Conservation (phyloP, 2,329 filamentous ascomycete genomes). For the Hortaea sp. region DNA sequence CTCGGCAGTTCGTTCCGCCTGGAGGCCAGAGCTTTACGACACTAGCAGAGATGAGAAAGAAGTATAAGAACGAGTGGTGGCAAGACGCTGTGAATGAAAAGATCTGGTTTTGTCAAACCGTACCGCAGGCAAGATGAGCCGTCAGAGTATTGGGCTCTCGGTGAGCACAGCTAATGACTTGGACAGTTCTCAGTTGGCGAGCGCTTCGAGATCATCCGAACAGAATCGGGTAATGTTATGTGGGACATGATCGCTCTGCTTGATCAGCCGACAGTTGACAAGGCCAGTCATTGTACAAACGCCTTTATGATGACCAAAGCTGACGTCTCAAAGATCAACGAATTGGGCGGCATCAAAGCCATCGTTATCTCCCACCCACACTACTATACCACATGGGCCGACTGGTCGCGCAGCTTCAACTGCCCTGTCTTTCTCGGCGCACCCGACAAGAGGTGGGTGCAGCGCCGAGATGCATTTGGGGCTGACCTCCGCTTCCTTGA, state of each 20-base stretch:
- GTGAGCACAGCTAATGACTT: slow-evolving; percentile 19
- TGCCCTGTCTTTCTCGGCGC: slow-evolving; percentile 59
- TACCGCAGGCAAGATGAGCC: too few species aligned
- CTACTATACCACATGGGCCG: slow-evolving; percentile 64
- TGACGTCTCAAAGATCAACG: slow-evolving; percentile 34
- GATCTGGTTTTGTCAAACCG: slow-evolving; percentile 1
- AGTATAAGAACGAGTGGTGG: slow-evolving; percentile 46
- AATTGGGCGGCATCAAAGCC: slow-evolving; percentile 30
- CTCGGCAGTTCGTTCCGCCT: slow-evolving; percentile 57
- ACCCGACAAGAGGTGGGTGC: slow-evolving; percentile 57
- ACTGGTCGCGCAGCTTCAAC: slow-evolving; percentile 58
- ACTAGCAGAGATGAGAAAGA: slow-evolving; percentile 29
- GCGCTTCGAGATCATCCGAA: slow-evolving; percentile 57
- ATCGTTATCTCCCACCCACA: slow-evolving; percentile 60
- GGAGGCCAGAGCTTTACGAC: slow-evolving; percentile 56
- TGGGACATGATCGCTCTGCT: slow-evolving; percentile 68
- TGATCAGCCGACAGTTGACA: slow-evolving; percentile 50
- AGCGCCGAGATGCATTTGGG: slow-evolving; percentile 30
- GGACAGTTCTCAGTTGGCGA: slow-evolving; percentile 56
- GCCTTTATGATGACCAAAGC: neutral
- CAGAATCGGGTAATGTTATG: slow-evolving; percentile 57
- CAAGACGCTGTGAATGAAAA: slow-evolving; percentile 35
- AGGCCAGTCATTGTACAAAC: slow-evolving; percentile 1
- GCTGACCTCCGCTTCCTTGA: slow-evolving; percentile 36
- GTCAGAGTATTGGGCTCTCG: slow-evolving; percentile 32